These are phyloP conservation scores for Phytophthora cryptogea DNA, from an alignment of 352 stramenopile species.

Conservation along the genomic window DNA sequence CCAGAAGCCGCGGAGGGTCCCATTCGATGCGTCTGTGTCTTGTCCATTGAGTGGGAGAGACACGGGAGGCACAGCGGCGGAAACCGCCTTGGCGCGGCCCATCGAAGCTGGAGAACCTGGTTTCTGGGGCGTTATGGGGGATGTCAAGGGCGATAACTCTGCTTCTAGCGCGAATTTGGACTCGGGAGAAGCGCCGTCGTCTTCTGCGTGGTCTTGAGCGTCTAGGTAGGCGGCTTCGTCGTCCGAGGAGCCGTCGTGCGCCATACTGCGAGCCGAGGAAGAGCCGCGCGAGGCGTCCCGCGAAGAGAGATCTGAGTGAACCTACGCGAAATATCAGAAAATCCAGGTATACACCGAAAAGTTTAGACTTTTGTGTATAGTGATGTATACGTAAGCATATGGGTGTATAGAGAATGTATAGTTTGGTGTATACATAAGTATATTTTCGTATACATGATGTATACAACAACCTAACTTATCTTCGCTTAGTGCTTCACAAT, in stretches of 20 bases:
- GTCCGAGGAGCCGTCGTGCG: slow-evolving; percentile 32
- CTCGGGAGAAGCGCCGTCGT: not conserved
- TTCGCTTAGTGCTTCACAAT: too few species aligned
- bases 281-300: not conserved
- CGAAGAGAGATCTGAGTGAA: not conserved
- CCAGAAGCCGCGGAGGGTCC: slow-evolving; percentile 8
- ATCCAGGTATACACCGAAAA: not conserved
- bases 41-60: slow-evolving; percentile 6
- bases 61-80: slow-evolving; percentile 11
- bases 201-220: slow-evolving; percentile 17
- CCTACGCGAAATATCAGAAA: slow-evolving; percentile 1
- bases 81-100: slow-evolving; percentile 25
- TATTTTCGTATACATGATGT: too few species aligned
- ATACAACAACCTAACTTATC: too few species aligned
- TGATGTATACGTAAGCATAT: too few species aligned
- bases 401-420: too few species aligned
- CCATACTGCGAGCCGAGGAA: slow-evolving; percentile 23
- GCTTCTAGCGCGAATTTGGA: slow-evolving; percentile 17
- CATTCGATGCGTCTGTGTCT: slow-evolving; percentile 11
- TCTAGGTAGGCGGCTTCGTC: slow-evolving; percentile 20
- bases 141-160: slow-evolving; percentile 30
- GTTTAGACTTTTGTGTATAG: too few species aligned
- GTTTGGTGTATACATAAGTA: too few species aligned
- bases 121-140: not conserved
- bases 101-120: slow-evolving; percentile 6